Base-by-base conservation (phyloP, 2,329 filamentous ascomycete species). In the Neospermospora avenae region DNA sequence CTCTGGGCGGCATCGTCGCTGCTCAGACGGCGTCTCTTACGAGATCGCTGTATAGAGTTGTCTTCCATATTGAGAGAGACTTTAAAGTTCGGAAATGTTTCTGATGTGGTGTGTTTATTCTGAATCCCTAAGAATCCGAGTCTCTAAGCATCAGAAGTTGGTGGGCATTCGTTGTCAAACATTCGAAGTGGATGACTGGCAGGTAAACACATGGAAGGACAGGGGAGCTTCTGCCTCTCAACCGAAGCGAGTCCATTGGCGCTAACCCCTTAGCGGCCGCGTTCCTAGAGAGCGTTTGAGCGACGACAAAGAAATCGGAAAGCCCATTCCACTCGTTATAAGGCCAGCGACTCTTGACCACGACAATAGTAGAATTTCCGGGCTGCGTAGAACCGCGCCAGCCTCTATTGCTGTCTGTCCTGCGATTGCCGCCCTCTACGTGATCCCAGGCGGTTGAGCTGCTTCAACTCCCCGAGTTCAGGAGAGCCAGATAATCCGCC, bases 11-110 rank as follows among this genome's bases (percentile, higher is more conserved):
- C 35, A 39, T 59, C 49, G 22, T 66, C 58, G 28, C 59, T 59
- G 53, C 56, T 65, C 10, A 70, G 8, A 48, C 60, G 67, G 18
- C 60, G 65, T 62, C 69, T 69, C 61, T 72, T 72, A 3, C 49
- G 65, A 53, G 68, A 60, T 11, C 39, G 61, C 45, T 68, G 64
- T 37, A 66, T 62, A 48, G 49, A 41, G 8, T 20, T 31, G 56
- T 62, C 62, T 55, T 64, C 67, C 65, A 70, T 31, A 31, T 63
- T 31, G 25, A 24, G 10, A 14, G 39, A 14, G 53, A 13, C 28
- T 49, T 10, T 14, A 8, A 18, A 8, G 5, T n/a, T 16, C n/a
- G 31, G 24, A 16, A 20, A 3, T 22, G 31, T 16, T 18, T 14
- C 35, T 51, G 48, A 37, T 13, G 10, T 22, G 14, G 8, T 14